phyloP scores from a whole-genome alignment of 2,329 filamentous ascomycete species.

The Alternaria conjuncta region DNA sequence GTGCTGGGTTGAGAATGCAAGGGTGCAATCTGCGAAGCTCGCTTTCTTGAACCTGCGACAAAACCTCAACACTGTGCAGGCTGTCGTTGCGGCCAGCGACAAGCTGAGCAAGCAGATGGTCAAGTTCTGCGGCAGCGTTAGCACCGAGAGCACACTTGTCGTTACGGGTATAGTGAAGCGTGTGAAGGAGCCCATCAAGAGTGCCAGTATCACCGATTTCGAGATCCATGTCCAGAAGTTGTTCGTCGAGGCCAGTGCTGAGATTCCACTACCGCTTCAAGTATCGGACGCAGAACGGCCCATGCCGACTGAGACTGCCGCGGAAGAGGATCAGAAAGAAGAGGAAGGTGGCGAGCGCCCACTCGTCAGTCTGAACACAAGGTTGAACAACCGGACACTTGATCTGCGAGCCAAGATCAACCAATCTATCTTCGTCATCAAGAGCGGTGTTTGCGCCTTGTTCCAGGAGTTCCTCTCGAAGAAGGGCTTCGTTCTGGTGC shows the following conservation, averaged over 20 bases:
- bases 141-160: conserved; percentile 79
- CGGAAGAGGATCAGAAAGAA: conserved; percentile 57
- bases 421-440: conserved; percentile 81
- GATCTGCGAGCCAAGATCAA: conserved; percentile 91
- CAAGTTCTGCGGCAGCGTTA: conserved; percentile 81
- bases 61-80: conserved; percentile 79
- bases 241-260: conserved; percentile 74
- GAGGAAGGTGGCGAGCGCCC: conserved; percentile 65
- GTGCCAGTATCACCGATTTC: conserved; percentile 76
- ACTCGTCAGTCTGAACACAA: conserved; percentile 79
- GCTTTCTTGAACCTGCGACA: conserved; percentile 86
- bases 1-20: conserved; percentile 84
- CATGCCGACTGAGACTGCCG: conserved; percentile 55
- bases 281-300: conserved; percentile 60
- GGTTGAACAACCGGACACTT: conserved; percentile 90
- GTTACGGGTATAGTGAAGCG: conserved; percentile 83
- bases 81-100: conserved; percentile 70
- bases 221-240: conserved; percentile 90
- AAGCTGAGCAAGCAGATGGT: conserved; percentile 85
- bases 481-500: conserved; percentile 80
- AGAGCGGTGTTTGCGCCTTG: conserved; percentile 69
- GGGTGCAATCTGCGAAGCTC: conserved; percentile 89
- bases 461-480: conserved; percentile 81
- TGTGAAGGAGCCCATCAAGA: conserved; percentile 87
- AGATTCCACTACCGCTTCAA: conserved; percentile 66